A percentile compares a stretch with the other conserved stretches of the same genome.
These are phyloP conservation scores for Leccinum subrobustum DNA, from an alignment of 1,284 basidiomycete species.

Conservation along the genomic window DNA sequence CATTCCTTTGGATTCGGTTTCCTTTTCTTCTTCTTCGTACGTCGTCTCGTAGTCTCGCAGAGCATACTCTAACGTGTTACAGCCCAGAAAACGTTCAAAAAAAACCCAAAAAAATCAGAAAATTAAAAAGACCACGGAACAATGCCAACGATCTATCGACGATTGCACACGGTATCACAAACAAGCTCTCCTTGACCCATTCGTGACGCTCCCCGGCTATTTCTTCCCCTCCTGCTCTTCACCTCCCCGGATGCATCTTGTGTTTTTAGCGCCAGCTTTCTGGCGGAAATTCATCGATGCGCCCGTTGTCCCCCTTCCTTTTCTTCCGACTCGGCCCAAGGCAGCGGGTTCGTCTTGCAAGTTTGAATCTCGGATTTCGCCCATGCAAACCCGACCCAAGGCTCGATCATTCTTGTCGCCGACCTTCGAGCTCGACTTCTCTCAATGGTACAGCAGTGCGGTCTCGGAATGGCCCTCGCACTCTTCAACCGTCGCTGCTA, in stretches of 20 bases:
- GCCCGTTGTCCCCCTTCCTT: not conserved
- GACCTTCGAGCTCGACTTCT: not conserved
- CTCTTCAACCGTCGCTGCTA: not conserved
- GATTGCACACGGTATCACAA: too few species aligned
- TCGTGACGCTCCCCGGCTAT: not conserved
- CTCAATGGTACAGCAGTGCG: not conserved
- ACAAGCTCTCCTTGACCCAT: not conserved
- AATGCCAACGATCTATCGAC: too few species aligned
- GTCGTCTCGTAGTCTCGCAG: not conserved
- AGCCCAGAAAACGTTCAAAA: too few species aligned
- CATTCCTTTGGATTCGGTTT: not conserved
- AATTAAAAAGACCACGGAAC: conserved; percentile 11
- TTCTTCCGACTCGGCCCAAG: not conserved
- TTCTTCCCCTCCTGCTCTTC: not conserved
- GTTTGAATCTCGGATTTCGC: not conserved
- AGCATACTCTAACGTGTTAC: not conserved
- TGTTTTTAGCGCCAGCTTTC: conserved; percentile 9
- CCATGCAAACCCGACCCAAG: not conserved
- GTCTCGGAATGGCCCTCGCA: not conserved
- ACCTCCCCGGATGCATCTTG: conserved; percentile 1
- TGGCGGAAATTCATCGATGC: conserved; percentile 6
- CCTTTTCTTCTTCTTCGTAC: conserved; percentile 1
- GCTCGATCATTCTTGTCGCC: not conserved
- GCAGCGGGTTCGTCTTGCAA: not conserved
- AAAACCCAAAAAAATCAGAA: too few species aligned